A percentile compares a stretch with the other conserved stretches of the same genome.
These are phyloP conservation scores for Trichaptum fuscoviolaceum DNA, from an alignment of 768 basidiomycete species.

Conservation along the genomic window DNA sequence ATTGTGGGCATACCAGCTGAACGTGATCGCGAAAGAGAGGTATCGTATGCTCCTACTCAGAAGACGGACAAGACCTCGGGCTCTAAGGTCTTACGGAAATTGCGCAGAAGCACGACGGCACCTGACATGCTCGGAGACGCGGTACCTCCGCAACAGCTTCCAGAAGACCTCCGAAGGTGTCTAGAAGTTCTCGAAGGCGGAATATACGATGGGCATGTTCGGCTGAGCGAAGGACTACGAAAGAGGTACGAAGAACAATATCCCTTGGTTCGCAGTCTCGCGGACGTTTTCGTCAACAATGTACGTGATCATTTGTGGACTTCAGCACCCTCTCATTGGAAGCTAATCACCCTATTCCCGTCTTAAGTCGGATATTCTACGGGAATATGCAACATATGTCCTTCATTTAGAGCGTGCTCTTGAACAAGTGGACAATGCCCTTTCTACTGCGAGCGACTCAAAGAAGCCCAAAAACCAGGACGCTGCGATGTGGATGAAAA, in stretches of 20 bases:
- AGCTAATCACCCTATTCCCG: slow-evolving; percentile 13
- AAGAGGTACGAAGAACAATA: slow-evolving; percentile 96
- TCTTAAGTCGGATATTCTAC: slow-evolving; percentile 81
- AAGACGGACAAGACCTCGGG: slow-evolving; percentile 26
- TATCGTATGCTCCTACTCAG: slow-evolving; percentile 25
- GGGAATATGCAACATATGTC: slow-evolving; percentile 91
- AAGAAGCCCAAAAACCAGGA: slow-evolving; percentile 85
- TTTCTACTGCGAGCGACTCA: slow-evolving; percentile 52
- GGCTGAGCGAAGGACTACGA: slow-evolving; percentile 76
- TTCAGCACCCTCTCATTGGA: slow-evolving; percentile 3
- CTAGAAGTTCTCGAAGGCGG: slow-evolving; percentile 83
- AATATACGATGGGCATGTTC: slow-evolving; percentile 85
- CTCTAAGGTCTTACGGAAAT: slow-evolving; percentile 53
- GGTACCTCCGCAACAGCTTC: slow-evolving; percentile 73
- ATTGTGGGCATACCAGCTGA: slow-evolving; percentile 39
- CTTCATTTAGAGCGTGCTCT: slow-evolving; percentile 90
- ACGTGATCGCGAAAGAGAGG: slow-evolving; percentile 29
- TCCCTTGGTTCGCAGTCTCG: slow-evolving; percentile 85
- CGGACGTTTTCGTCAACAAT: slow-evolving; percentile 93
- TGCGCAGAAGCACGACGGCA: slow-evolving; percentile 59
- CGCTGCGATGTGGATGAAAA: slow-evolving; percentile 69
- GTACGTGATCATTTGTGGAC: slow-evolving; percentile 43
- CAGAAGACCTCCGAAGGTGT: slow-evolving; percentile 81
- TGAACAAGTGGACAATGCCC: slow-evolving; percentile 77
- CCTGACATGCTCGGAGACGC: slow-evolving; percentile 42